Base-by-base conservation (phyloP, 352 stramenopile species). In the Pythium rishiriense region DNA sequence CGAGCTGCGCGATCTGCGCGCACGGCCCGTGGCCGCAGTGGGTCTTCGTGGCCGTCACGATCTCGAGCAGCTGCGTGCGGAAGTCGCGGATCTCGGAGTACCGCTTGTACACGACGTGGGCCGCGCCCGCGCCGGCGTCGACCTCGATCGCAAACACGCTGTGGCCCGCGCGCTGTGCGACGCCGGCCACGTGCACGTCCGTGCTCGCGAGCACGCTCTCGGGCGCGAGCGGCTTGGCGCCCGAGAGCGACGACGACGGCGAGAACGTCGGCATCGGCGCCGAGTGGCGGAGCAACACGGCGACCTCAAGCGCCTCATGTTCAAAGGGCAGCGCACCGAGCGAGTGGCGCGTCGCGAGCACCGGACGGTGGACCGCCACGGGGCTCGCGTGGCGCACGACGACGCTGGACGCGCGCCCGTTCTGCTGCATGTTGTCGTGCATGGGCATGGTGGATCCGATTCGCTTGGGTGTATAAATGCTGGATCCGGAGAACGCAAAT, bases 21-120 rank as follows among this genome's bases (percentile, higher is more conserved):
- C 80, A 91, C 8, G 77, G 72, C 1, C 82, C 82, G 22, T 69
- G 72, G 51, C 57, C 62, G 53, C 79, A 85, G 25, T 75, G 64
- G 10, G 49, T 52, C 14, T 61, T 31, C 6, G 53, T 58, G 4
- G 46, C 43, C n/a, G 72, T 53, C 15, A 80, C 58, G 12, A 46
- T 35, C 17, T 50, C 28, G 7, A 91, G 58, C 51, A 93, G 58
- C 58, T 78, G 54, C 33, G 70, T 60, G 11, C 82, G 79, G 17
- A 93, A 79, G 17, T 75, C 71, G 49, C 82, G 79, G 66, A 91
- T 88, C 54, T 93, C 77, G 42, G 81, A 91, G 71, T 73, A 93
- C 48, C 85, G 76, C 71, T 87, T 89, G 58, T 85, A 62, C 19
- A 92, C 29, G 21, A 84, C 67, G 37, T 82, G 90, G 33, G 77